Evolutionary conservation across 83 land plant species (phyloP).

Genomic region (Picea engelmannii): DNA sequence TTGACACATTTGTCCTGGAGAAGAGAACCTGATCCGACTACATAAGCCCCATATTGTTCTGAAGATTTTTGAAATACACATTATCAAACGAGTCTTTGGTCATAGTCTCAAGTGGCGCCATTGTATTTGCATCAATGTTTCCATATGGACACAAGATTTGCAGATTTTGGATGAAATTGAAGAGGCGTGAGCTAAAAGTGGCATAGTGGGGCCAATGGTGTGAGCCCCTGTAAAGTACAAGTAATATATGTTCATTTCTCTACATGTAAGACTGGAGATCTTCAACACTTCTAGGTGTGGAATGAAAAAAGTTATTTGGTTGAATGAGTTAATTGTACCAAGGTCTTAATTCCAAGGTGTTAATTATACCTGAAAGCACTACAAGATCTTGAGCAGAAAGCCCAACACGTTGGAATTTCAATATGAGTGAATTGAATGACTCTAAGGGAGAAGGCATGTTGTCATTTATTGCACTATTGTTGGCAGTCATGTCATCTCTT

Average conservation of each 20-base stretch:
- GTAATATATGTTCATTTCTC: too few relatives aligned
- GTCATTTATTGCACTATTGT: constrained; percentile 22
- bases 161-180: constrained; percentile 25
- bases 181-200: constrained; percentile 26
- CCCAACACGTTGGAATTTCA: constrained; percentile 39
- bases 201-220: constrained; percentile 33
- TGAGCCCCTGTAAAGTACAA: constrained; percentile 31
- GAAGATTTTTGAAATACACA: constrained; percentile 33
- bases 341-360: too few relatives aligned
- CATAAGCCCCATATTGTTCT: constrained; percentile 35
- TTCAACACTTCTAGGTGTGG: too few relatives aligned
- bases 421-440: constrained; percentile 28
- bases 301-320: too few relatives aligned
- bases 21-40: constrained; percentile 40
- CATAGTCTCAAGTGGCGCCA: constrained; percentile 29
- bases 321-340: too few relatives aligned
- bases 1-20: too few relatives aligned
- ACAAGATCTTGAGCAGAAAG: constrained; percentile 38
- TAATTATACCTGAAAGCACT: constrained; percentile 35
- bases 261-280: too few relatives aligned
- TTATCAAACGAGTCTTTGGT: constrained; percentile 39
- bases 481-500: constrained; percentile 48
- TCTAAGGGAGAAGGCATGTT: constrained; percentile 42
- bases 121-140: constrained; percentile 16
- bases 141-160: constrained; percentile 26